Evolutionary conservation across 2,329 filamentous ascomycete species (phyloP).

Genomic region (Claviceps fusiformis): DNA sequence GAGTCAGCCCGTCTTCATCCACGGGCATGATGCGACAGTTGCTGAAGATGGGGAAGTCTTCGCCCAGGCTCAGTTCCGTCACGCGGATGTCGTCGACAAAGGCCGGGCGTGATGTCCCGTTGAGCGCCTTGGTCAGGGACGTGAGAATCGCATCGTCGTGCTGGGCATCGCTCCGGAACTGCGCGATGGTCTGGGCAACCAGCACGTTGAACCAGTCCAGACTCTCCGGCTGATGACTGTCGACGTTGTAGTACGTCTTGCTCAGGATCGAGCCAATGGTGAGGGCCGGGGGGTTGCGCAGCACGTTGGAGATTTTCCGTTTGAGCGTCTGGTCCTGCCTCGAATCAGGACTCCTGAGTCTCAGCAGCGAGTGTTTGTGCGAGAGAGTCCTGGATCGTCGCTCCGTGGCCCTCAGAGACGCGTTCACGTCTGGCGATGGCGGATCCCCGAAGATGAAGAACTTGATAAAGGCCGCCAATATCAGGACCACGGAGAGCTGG

Average conservation of each 20-base stretch:
- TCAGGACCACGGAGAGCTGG: constrained; percentile 79
- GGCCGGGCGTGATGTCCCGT: constrained; percentile 73
- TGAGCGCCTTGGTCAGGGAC: constrained; percentile 72
- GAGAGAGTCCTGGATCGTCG: constrained; percentile 60
- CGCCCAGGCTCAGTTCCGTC: constrained; percentile 83
- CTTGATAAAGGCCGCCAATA: constrained; percentile 92
- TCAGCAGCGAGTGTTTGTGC: constrained; percentile 62
- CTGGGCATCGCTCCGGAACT: constrained; percentile 84
- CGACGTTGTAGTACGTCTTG: constrained; percentile 95
- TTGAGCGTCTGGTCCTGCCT: constrained; percentile 33
- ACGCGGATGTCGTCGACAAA: constrained; percentile 91
- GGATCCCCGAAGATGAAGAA: constrained; percentile 99
- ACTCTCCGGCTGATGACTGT: constrained; percentile 90
- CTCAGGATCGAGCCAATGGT: constrained; percentile 89
- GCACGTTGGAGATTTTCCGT: constrained; percentile 57
- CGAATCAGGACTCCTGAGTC: constrained; percentile 35
- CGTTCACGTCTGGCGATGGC: constrained; percentile 68
- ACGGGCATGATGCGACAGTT: constrained; percentile 94
- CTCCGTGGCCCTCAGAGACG: constrained; percentile 60
- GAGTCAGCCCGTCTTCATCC: constrained; percentile 57
- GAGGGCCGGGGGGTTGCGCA: constrained; percentile 58
- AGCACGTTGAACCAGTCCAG: constrained; percentile 99
- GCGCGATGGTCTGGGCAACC: constrained; percentile 89
- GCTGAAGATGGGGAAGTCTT: constrained; percentile 97
- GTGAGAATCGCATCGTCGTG: constrained; percentile 81